Conservation (phyloP, 768 basidiomycete genomes). For the Russula sp. region DNA sequence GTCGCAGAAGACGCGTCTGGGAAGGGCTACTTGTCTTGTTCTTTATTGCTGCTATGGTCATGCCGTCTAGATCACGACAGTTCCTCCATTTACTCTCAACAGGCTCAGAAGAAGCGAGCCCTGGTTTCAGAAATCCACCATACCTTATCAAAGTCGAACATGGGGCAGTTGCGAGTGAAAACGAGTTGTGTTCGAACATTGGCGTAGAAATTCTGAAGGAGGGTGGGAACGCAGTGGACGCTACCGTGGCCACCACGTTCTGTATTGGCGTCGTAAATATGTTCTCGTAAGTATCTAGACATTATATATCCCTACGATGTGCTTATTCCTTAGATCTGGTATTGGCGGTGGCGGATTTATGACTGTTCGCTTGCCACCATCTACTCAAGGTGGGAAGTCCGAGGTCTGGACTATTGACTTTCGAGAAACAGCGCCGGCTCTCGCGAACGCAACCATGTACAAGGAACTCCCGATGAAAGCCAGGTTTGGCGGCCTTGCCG, state of each 20-base stretch:
- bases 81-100: constrained; percentile 5
- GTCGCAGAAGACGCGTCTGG: background rate
- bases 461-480: constrained; percentile 43
- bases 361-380: constrained; percentile 69
- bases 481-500: constrained; percentile 68
- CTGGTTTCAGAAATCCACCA: constrained; percentile 39
- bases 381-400: constrained; percentile 35
- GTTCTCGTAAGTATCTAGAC: constrained; percentile 60
- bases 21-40: background rate
- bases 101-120: background rate
- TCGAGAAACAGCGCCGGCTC: constrained; percentile 75
- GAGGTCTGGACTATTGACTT: constrained; percentile 77
- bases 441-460: constrained; percentile 76
- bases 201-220: constrained; percentile 69
- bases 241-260: constrained; percentile 70
- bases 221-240: constrained; percentile 90
- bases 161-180: constrained; percentile 89
- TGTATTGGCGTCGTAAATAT: constrained; percentile 83
- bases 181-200: constrained; percentile 75
- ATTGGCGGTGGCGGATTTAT: constrained; percentile 89
- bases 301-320: constrained; percentile 12
- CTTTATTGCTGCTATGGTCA: background rate
- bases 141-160: constrained; percentile 55
- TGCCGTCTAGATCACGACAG: background rate
- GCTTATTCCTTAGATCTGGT: constrained; percentile 41